These are phyloP conservation scores for Pseudopithomyces chartarum DNA, from an alignment of 2,329 filamentous ascomycete species.

Conservation along the genomic window DNA sequence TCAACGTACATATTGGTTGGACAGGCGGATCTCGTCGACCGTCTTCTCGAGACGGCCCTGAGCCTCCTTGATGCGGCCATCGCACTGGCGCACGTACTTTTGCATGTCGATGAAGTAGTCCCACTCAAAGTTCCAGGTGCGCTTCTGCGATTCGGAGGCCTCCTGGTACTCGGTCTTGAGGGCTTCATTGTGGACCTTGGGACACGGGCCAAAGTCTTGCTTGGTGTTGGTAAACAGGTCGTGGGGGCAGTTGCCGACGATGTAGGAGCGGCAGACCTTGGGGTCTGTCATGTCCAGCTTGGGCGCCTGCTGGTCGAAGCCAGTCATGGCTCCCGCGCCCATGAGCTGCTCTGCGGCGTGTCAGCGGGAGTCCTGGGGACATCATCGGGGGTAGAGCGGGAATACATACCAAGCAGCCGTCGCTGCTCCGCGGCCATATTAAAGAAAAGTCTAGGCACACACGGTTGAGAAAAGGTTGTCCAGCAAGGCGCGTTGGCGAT, in stretches of 20 bases:
- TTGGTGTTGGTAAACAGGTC: slow-evolving; percentile 99
- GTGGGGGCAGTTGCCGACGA: slow-evolving; percentile 93
- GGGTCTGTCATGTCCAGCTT: slow-evolving; percentile 88
- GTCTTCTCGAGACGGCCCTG: slow-evolving; percentile 95
- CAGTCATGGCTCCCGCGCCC: slow-evolving; percentile 75
- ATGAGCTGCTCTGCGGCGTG: slow-evolving; percentile 76
- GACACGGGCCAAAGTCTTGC: slow-evolving; percentile 90
- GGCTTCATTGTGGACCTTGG: slow-evolving; percentile 84
- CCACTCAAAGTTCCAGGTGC: slow-evolving; percentile 87
- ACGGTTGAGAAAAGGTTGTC: background rate
- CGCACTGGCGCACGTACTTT: slow-evolving; percentile 96
- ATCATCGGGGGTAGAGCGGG: background rate
- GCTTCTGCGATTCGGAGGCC: slow-evolving; percentile 71
- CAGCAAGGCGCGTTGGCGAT: background rate
- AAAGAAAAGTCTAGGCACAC: slow-evolving; percentile 5
- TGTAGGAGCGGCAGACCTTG: slow-evolving; percentile 93
- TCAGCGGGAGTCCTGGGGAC: slow-evolving; percentile 16
- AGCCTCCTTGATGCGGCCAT: slow-evolving; percentile 86
- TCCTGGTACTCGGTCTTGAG: slow-evolving; percentile 88
- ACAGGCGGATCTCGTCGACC: slow-evolving; percentile 94
- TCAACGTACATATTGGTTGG: slow-evolving; percentile 72
- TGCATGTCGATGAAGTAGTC: slow-evolving; percentile 96
- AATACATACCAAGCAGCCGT: slow-evolving; percentile 80
- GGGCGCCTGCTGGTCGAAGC: slow-evolving; percentile 73
- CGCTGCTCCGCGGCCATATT: slow-evolving; percentile 96